A percentile compares a stretch with the other conserved stretches of the same genome.
Evolutionary conservation across 495 filamentous ascomycete species (phyloP).

Genomic region (Beverwykella pulmonaria): DNA sequence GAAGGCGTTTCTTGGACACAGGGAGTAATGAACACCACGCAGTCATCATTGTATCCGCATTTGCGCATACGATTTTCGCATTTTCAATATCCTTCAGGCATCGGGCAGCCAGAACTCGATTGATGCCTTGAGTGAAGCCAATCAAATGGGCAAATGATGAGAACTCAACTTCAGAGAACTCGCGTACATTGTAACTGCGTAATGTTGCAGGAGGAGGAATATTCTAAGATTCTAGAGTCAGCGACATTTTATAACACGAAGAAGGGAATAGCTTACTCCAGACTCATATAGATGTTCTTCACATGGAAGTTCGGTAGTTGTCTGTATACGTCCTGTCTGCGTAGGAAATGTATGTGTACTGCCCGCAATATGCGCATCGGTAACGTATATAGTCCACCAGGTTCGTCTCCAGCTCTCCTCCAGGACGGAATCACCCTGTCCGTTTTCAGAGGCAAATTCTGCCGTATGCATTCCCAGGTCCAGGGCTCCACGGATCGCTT

Average conservation of each 20-base stretch:
- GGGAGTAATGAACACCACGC: conserved; percentile 31
- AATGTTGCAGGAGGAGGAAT: conserved; percentile 23
- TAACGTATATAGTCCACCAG: conserved; percentile 87
- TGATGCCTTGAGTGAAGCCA: conserved; percentile 28
- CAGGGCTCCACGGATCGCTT: conserved; percentile 71
- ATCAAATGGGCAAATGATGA: conserved; percentile 36
- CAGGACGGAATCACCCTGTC: conserved; percentile 56
- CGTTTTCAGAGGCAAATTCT: conserved; percentile 52
- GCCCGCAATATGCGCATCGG: conserved; percentile 62
- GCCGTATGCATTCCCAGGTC: conserved; percentile 72
- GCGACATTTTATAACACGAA: neutral
- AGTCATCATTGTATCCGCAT: conserved; percentile 23
- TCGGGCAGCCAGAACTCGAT: conserved; percentile 12
- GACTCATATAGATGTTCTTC: conserved; percentile 66
- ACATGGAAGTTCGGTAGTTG: conserved; percentile 60
- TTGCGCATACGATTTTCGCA: conserved; percentile 20
- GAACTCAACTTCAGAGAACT: conserved; percentile 31
- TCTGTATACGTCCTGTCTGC: conserved; percentile 33
- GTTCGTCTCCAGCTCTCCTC: conserved; percentile 80
- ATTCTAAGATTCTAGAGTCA: conserved; percentile 12
- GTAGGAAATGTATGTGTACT: conserved; percentile 43
- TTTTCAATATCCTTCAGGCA: conserved; percentile 11
- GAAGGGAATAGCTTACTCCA: conserved; percentile 23
- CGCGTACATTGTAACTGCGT: conserved; percentile 27
- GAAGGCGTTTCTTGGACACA: conserved; percentile 24